Base-by-base conservation (phyloP, 345 rosid genomes). In the Sapria himalayana region DNA sequence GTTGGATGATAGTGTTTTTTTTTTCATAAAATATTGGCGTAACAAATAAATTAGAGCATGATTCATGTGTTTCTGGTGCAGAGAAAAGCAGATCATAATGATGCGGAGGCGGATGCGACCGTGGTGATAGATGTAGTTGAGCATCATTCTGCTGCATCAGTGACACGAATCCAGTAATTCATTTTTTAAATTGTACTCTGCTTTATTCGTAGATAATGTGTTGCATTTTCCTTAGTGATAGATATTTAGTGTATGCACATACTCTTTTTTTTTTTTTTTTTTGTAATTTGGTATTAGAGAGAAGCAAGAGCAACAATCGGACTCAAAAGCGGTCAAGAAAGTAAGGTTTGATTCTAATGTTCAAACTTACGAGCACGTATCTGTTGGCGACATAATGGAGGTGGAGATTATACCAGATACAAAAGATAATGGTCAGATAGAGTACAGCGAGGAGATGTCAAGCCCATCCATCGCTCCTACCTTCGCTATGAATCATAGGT, bases 281-380 rank as follows among this genome's bases (percentile, higher is more conserved):
- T 16, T 35, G 29, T 29, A 15, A 20, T 45, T 27, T 35, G 22
- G 25, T 14, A 3, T 27, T 55, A 73, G 75, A 37, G 61, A 58
- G 37, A 58, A 74, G 37, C 52, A 56, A 18, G 76, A 71, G 60
- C 71, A 62, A 48, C 62, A 45, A 48, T 45, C 56, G 35, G 51
- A 60, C 54, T 55, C 48, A 49, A 51, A 56, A 55, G 16, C 56
- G 56, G 46, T 57, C 16, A 84, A 75, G 70, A 84, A 70, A 65
- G 99, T 84, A 12, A 77, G 86, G 1, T 91, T 84, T 35, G 76
- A 79, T 55, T 51, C 75, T 19, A 44, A 71, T 55, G 68, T 84
- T 58, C 57, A 42, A 51, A 68, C 92, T 9, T 71, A 74, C 44
- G 95, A 82, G 33, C 74, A 57, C 39, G 61, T 69, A 58, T 57